Percentiles rank a stretch among this genome's conserved stretches.
Evolutionary conservation across 1,139 yeast genomes (phyloP).

Genomic region (Kluyveromyces sp.): DNA sequence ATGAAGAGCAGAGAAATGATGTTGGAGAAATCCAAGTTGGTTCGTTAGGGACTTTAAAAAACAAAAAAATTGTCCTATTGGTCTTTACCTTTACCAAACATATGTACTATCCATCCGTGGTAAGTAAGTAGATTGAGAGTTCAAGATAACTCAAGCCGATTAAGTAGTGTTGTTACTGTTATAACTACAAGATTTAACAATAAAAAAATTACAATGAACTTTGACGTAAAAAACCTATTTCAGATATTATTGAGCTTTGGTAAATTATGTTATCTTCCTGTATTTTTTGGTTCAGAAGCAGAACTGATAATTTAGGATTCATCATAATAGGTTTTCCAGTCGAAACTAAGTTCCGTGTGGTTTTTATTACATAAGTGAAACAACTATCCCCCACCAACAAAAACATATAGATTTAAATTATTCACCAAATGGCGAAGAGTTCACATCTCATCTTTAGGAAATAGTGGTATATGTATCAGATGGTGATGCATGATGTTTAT

Average conservation of each 20-base stretch:
- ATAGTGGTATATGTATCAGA: conserved; percentile 19
- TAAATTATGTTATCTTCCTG: conserved; percentile 29
- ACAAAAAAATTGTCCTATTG: too few species aligned
- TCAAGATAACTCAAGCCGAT: too few species aligned
- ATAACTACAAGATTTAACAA: background rate
- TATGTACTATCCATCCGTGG: too few species aligned
- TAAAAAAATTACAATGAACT: background rate
- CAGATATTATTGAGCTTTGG: conserved; percentile 18
- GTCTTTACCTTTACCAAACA: too few species aligned
- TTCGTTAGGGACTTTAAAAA: background rate
- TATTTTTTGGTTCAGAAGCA: conserved; percentile 30
- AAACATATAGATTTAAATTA: conserved; percentile 1
- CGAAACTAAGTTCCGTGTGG: background rate
- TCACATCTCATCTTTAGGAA: background rate
- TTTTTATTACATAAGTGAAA: background rate
- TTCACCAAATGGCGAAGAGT: too few species aligned
- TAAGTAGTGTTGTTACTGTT: background rate
- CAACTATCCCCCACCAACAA: conserved; percentile 5
- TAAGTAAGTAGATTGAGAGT: too few species aligned
- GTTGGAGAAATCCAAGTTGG: background rate
- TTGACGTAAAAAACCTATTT: background rate
- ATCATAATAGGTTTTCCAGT: conserved; percentile 15
- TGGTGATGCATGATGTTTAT: conserved; percentile 32
- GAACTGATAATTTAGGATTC: conserved; percentile 28
- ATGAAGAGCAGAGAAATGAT: conserved; percentile 6